These are phyloP conservation scores for Taiozyma sp. DNA, from an alignment of 1,139 yeast species.

Conservation along the genomic window DNA sequence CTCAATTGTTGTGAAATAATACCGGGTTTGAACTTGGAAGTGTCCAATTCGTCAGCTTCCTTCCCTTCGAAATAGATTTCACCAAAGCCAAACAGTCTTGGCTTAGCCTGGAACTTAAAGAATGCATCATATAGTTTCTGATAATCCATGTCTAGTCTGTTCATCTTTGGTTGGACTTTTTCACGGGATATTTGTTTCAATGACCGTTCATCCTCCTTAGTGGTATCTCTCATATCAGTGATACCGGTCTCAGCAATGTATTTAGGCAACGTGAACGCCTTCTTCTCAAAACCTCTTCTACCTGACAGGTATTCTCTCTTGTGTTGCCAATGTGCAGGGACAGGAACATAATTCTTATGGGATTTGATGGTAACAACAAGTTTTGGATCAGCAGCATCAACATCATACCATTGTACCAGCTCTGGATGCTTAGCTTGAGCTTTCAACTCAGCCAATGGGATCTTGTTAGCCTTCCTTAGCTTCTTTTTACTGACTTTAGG, in stretches of 20 bases:
- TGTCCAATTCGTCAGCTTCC: constrained; percentile 43
- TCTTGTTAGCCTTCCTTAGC: constrained; percentile 43
- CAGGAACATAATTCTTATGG: constrained; percentile 61
- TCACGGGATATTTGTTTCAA: constrained; percentile 76
- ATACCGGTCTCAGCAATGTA: constrained; percentile 83
- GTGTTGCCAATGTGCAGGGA: constrained; percentile 81
- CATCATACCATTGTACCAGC: constrained; percentile 81
- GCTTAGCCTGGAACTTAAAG: constrained; percentile 74
- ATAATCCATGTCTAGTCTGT: constrained; percentile 81
- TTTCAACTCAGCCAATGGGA: constrained; percentile 67
- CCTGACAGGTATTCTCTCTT: constrained; percentile 77
- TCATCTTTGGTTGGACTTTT: constrained; percentile 86
- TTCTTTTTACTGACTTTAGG: constrained; percentile 35
- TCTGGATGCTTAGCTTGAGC: constrained; percentile 58
- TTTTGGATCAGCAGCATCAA: constrained; percentile 76
- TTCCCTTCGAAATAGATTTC: constrained; percentile 79
- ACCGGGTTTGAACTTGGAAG: constrained; percentile 58
- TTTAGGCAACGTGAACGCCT: constrained; percentile 72
- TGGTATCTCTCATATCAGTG: constrained; percentile 71
- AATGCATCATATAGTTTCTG: constrained; percentile 81
- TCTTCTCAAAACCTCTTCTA: constrained; percentile 63
- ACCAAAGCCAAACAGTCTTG: constrained; percentile 62
- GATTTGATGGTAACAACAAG: constrained; percentile 63
- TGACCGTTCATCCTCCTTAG: constrained; percentile 44
- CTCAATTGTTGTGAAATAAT: constrained; percentile 51